Conservation (phyloP, 2,329 filamentous ascomycete genomes). For the Metarhizium robertsii region DNA sequence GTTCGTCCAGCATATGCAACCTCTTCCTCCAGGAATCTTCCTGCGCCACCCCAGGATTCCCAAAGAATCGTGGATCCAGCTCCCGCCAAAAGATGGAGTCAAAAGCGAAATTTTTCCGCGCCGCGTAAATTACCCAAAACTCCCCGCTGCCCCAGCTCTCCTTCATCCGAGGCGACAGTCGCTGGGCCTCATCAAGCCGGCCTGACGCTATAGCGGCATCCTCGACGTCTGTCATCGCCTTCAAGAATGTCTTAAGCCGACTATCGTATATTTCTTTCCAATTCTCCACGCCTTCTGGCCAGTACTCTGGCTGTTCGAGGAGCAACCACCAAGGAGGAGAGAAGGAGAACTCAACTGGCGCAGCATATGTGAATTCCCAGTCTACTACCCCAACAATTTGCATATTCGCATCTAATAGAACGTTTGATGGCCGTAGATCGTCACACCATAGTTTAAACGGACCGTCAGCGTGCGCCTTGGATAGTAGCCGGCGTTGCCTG, state of each 20-base stretch:
- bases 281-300: conserved; percentile 17
- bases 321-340: conserved; percentile 31
- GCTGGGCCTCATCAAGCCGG: conserved; percentile 1
- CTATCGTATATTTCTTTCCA: conserved; percentile 23
- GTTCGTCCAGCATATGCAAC: conserved; percentile 12
- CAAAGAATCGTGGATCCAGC: conserved; percentile 25
- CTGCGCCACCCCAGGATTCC: conserved; percentile 8
- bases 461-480: conserved; percentile 8
- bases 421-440: conserved; percentile 23
- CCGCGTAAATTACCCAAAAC: conserved; percentile 26
- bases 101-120: conserved; percentile 27
- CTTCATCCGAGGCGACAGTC: conserved; percentile 23
- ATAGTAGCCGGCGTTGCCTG: conserved; percentile 16
- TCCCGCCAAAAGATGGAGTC: conserved; percentile 27
- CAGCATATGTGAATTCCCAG: conserved; percentile 30
- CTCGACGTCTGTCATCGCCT: conserved; percentile 20
- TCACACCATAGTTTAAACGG: conserved; percentile 18
- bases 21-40: conserved; percentile 10
- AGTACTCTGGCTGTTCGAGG: conserved; percentile 20
- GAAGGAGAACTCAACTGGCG: conserved; percentile 21
- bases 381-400: conserved; percentile 26
- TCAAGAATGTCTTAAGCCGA: conserved; percentile 23
- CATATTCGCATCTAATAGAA: conserved; percentile 18
- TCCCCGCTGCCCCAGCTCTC: conserved; percentile 24
- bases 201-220: not conserved